Evolutionary conservation across 1,284 basidiomycete genomes (phyloP).

Genomic region (Apiotrichum sp.): DNA sequence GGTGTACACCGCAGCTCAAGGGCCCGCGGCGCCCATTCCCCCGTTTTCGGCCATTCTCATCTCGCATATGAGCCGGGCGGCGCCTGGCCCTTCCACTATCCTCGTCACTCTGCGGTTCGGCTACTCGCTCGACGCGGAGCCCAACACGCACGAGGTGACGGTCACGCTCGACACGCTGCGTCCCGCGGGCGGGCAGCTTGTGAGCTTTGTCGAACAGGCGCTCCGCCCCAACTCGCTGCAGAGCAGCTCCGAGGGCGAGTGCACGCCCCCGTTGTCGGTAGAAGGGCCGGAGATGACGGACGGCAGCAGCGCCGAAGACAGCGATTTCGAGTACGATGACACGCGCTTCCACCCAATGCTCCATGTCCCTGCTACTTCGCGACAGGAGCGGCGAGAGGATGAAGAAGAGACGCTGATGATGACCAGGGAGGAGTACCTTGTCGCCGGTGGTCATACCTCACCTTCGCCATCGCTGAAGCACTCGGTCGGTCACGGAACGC

Average conservation of each 20-base stretch:
- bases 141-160: constrained; percentile 24
- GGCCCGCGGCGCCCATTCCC: not conserved
- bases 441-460: constrained; percentile 7
- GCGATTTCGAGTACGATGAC: constrained; percentile 26
- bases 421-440: constrained; percentile 25
- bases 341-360: constrained; percentile 18
- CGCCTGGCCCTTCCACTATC: constrained; percentile 2
- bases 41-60: constrained; percentile 7
- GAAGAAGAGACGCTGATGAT: not conserved
- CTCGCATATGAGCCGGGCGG: constrained; percentile 4
- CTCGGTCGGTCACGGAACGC: too few relatives aligned
- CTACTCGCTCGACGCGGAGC: constrained; percentile 22
- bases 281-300: constrained; percentile 29
- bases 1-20: not conserved
- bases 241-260: not conserved
- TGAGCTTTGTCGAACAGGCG: constrained; percentile 19
- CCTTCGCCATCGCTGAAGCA: constrained; percentile 1
- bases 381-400: not conserved
- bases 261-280: not conserved
- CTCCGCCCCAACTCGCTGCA: constrained; percentile 4
- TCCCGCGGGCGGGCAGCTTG: constrained; percentile 16
- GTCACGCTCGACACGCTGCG: constrained; percentile 23
- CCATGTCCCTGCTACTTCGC: not conserved
- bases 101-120: constrained; percentile 28
- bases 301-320: constrained; percentile 26